Evolutionary conservation across 257 asterid species (phyloP).

Genomic region (Plantago major): DNA sequence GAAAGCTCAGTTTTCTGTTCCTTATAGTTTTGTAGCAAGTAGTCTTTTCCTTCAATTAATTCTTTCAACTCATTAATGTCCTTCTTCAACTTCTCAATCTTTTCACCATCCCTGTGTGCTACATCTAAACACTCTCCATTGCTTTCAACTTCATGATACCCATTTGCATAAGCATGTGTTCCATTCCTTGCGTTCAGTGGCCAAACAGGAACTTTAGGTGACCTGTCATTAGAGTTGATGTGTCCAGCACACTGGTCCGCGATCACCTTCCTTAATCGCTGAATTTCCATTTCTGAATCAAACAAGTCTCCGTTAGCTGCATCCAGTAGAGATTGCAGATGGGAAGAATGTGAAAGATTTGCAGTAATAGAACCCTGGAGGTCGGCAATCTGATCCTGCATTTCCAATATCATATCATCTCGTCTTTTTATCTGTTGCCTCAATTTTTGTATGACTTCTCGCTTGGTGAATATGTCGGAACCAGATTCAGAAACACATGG

Average conservation of each 20-base stretch:
- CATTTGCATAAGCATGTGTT: conserved; percentile 48
- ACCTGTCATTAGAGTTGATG: conserved; percentile 37
- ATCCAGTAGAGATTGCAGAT: conserved; percentile 67
- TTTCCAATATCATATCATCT: conserved; percentile 85
- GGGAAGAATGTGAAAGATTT: conserved; percentile 68
- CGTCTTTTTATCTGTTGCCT: conserved; percentile 88
- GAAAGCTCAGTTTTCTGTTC: conserved; percentile 84
- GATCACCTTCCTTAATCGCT: conserved; percentile 75
- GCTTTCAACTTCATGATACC: conserved; percentile 39
- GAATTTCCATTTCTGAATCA: conserved; percentile 79
- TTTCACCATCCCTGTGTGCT: conserved; percentile 47
- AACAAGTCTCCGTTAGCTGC: conserved; percentile 72
- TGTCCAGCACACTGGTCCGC: conserved; percentile 81
- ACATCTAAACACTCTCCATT: conserved; percentile 36
- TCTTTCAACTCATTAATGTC: conserved; percentile 78
- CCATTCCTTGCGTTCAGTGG: conserved; percentile 31
- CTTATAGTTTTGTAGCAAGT: conserved; percentile 76
- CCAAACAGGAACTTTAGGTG: conserved; percentile 56
- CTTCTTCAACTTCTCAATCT: conserved; percentile 61
- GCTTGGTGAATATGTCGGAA: conserved; percentile 76
- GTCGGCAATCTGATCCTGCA: conserved; percentile 87
- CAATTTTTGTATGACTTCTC: conserved; percentile 88
- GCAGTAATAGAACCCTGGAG: conserved; percentile 49
- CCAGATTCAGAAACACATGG: conserved; percentile 90
- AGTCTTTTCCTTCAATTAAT: conserved; percentile 77